phyloP scores from a whole-genome alignment of 1,284 basidiomycete species.

The Ceratobasidium theobromae region DNA sequence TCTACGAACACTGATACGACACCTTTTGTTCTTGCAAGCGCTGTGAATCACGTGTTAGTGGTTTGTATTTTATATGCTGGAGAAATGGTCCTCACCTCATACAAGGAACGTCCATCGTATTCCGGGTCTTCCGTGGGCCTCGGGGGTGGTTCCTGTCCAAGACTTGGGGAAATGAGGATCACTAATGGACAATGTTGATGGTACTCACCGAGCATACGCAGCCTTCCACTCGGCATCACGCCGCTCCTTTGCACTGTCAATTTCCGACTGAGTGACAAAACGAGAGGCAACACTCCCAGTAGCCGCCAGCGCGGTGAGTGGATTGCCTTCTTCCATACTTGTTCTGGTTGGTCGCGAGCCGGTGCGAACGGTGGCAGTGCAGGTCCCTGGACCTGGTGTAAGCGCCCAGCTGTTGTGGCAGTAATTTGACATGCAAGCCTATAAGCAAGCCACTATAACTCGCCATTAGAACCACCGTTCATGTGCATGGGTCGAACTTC shows the following conservation, averaged over 20 bases:
- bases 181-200: background rate
- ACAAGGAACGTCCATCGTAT: slow-evolving; percentile 86
- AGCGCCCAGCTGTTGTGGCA: too few relatives aligned
- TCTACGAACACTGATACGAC: background rate
- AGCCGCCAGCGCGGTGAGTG: background rate
- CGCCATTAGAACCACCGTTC: too few relatives aligned
- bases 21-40: slow-evolving; percentile 41
- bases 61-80: background rate
- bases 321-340: slow-evolving; percentile 26
- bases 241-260: slow-evolving; percentile 74
- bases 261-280: slow-evolving; percentile 67
- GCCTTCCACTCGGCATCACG: slow-evolving; percentile 89
- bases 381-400: too few relatives aligned
- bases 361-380: too few relatives aligned
- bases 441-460: too few relatives aligned
- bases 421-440: too few relatives aligned
- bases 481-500: too few relatives aligned
- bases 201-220: slow-evolving; percentile 64
- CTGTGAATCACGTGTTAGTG: slow-evolving; percentile 9
- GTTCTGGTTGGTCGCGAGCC: background rate
- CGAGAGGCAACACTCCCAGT: slow-evolving; percentile 42
- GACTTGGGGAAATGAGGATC: slow-evolving; percentile 45
- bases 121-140: slow-evolving; percentile 65
- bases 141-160: slow-evolving; percentile 86
- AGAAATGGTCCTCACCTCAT: slow-evolving; percentile 65